Evolutionary conservation across 2,329 filamentous ascomycete genomes (phyloP).

Genomic region (Fusarium euwallaceae): DNA sequence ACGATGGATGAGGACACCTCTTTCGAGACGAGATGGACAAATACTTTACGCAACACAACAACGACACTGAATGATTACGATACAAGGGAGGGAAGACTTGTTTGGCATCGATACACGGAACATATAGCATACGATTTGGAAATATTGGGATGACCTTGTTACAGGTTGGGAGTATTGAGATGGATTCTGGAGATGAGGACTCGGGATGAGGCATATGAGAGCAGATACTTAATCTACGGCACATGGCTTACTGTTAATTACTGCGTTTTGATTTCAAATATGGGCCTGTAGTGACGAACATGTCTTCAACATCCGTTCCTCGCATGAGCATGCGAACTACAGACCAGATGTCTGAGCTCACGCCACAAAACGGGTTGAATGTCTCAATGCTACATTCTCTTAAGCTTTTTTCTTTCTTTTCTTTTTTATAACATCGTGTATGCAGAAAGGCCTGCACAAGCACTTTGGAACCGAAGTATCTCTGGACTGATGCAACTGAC

Average conservation of each 20-base stretch:
- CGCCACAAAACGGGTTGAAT: neutral
- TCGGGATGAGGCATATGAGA: neutral
- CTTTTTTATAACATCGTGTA: neutral
- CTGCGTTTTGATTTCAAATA: neutral
- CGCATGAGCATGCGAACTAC: neutral
- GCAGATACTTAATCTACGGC: neutral
- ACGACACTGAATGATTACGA: neutral
- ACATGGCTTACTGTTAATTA: neutral
- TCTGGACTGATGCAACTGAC: neutral
- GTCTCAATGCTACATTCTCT: neutral
- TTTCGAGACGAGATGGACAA: neutral
- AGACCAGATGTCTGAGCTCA: neutral
- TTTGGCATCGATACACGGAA: neutral
- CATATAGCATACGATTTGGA: neutral
- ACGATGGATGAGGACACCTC: neutral
- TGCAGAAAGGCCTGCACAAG: neutral
- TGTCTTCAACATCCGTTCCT: neutral
- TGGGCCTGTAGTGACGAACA: neutral
- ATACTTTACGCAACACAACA: neutral
- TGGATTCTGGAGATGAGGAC: neutral
- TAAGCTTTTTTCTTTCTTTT: too few relatives aligned
- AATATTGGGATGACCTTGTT: neutral
- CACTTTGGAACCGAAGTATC: neutral
- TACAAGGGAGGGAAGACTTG: neutral
- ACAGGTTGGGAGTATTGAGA: neutral